Percentiles rank a stretch among this genome's conserved stretches.
phyloP scores from a whole-genome alignment of 2,329 filamentous ascomycete species.

The Arthrobotrys entomopaga region DNA sequence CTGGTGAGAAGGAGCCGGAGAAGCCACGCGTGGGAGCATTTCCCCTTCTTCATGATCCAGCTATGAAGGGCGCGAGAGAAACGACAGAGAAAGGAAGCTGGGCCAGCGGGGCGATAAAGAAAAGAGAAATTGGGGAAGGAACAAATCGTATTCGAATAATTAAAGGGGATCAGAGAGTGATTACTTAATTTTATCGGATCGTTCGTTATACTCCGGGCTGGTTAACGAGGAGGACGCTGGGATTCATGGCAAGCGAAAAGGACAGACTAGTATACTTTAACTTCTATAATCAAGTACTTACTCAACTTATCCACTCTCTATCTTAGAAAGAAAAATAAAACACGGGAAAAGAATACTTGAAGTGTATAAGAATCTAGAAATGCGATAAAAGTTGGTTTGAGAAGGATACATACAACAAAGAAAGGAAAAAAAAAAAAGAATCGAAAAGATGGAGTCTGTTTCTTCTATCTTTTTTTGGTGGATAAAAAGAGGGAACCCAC shows the following conservation, averaged over 20 bases:
- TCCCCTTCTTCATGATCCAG: slow-evolving; percentile 53
- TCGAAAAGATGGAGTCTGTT: no score
- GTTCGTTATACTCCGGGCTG: no score
- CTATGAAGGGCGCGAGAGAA: slow-evolving; percentile 4
- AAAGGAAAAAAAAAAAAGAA: no score
- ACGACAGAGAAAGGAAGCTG: neutral
- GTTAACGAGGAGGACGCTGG: no score
- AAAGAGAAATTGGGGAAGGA: neutral
- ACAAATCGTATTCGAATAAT: slow-evolving; percentile 1
- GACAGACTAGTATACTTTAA: no score
- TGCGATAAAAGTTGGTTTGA: neutral
- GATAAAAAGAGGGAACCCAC: no score
- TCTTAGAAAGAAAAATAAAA: neutral
- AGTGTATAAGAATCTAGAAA: neutral
- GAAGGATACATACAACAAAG: no score
- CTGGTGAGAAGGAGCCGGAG: slow-evolving; percentile 41
- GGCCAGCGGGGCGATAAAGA: neutral
- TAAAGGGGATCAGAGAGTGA: neutral
- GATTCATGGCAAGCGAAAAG: no score
- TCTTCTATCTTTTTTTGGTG: no score
- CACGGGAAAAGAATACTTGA: neutral
- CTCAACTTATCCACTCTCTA: no score
- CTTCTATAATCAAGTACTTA: no score
- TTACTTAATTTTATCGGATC: neutral
- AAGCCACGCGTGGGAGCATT: slow-evolving; percentile 45